Conservation (phyloP, 2,329 filamentous ascomycete species). For the Fusarium sulawesiense region DNA sequence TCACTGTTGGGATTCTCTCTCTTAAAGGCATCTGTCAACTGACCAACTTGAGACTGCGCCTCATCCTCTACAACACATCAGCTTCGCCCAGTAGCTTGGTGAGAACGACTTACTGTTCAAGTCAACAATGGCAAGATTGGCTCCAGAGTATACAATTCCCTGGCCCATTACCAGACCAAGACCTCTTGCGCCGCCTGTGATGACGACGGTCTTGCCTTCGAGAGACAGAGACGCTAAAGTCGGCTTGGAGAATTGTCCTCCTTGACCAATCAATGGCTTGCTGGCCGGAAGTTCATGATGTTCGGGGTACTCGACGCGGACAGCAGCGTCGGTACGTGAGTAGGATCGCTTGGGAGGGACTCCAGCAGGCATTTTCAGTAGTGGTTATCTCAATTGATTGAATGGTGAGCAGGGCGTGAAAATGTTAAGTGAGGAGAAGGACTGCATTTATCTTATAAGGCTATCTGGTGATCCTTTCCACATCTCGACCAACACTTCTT, state of each 20-base stretch:
- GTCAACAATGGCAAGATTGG: conserved; percentile 90
- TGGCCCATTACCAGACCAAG: conserved; percentile 93
- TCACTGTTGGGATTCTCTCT: conserved; percentile 80
- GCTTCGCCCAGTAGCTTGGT: too few species aligned
- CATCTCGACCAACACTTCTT: not conserved
- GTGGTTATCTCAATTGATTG: not conserved
- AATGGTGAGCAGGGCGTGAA: fast-evolving
- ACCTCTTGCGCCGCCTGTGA: conserved; percentile 90
- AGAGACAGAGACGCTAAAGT: conserved; percentile 88
- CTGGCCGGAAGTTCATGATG: conserved; percentile 78
- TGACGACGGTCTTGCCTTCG: conserved; percentile 81
- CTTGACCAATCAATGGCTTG: conserved; percentile 76
- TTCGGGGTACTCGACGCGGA: conserved; percentile 81
- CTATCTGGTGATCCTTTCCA: conserved; percentile 4
- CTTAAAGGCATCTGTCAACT: conserved; percentile 78
- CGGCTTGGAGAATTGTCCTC: conserved; percentile 83
- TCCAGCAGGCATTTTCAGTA: conserved; percentile 25
- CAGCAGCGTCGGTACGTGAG: conserved; percentile 82
- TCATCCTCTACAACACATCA: conserved; percentile 73
- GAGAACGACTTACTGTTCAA: conserved; percentile 88
- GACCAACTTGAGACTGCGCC: conserved; percentile 78
- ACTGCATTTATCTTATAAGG: conserved; percentile 3
- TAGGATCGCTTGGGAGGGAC: conserved; percentile 54
- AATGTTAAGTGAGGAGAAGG: not conserved
- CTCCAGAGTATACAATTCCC: conserved; percentile 87